phyloP scores from a whole-genome alignment of 2,329 filamentous ascomycete genomes.

The Monosporascus sp. region DNA sequence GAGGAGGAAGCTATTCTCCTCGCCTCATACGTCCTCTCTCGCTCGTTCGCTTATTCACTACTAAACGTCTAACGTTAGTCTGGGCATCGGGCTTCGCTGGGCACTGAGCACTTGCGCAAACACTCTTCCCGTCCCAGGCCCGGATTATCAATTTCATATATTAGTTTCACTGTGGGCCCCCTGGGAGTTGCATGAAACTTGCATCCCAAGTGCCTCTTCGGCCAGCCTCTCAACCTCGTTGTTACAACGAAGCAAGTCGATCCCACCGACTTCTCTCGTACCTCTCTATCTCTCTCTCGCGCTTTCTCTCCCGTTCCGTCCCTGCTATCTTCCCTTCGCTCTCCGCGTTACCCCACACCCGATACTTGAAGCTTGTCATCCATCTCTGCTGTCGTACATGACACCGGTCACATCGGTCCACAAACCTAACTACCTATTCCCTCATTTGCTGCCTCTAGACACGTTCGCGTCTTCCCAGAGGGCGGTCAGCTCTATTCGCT shows the following conservation, averaged over 20 bases:
- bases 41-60: constrained; percentile 15
- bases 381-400: constrained; percentile 14
- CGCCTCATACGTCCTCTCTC: constrained; percentile 11
- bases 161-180: constrained; percentile 14
- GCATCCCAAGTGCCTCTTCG: constrained; percentile 3
- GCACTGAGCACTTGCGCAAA: constrained; percentile 16
- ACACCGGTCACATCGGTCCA: constrained; percentile 26
- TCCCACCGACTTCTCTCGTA: constrained; percentile 9
- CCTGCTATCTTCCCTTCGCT: constrained; percentile 10
- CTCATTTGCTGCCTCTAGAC: constrained; percentile 28
- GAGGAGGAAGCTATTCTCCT: too few species aligned
- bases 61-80: constrained; percentile 1
- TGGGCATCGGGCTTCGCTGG: constrained; percentile 22
- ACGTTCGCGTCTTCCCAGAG: constrained; percentile 24
- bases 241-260: constrained; percentile 5
- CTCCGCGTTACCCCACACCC: constrained; percentile 18
- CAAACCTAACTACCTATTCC: constrained; percentile 15
- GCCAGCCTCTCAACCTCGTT: constrained; percentile 14
- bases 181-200: constrained; percentile 8
- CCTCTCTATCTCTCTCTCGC: constrained; percentile 5
- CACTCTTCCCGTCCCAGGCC: constrained; percentile 6
- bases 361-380: constrained; percentile 2
- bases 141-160: constrained; percentile 16
- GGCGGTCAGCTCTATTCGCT: constrained; percentile 25
- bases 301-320: constrained; percentile 4